phyloP scores from a whole-genome alignment of 2,329 filamentous ascomycete species.

The Colletotrichum limetticola region DNA sequence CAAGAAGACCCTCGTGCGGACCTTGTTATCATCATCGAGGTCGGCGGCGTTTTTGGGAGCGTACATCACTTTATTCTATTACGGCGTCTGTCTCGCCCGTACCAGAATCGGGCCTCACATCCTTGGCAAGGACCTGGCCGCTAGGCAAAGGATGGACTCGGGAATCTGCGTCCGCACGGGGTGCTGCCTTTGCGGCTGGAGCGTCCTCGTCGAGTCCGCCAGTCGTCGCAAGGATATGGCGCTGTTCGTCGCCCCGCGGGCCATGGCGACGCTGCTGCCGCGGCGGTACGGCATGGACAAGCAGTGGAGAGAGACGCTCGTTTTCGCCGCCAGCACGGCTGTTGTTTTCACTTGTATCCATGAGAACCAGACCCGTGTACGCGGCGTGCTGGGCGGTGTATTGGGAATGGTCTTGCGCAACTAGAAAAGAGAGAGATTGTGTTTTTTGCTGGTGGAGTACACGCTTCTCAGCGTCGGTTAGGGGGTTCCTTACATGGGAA shows the following conservation, averaged over 20 bases:
- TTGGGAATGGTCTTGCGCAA: constrained; percentile 60
- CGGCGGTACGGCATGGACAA: constrained; percentile 71
- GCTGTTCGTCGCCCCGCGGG: constrained; percentile 83
- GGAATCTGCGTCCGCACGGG: constrained; percentile 78
- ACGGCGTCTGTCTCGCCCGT: constrained; percentile 82
- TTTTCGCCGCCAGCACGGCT: constrained; percentile 75
- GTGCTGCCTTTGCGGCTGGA: constrained; percentile 83
- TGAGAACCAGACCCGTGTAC: constrained; percentile 71
- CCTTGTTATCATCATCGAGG: constrained; percentile 69
- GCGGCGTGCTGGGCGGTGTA: constrained; percentile 75
- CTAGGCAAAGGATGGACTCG: constrained; percentile 64
- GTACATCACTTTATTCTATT: constrained; percentile 86
- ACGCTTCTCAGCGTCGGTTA: background rate
- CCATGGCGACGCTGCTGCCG: constrained; percentile 79
- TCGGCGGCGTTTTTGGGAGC: constrained; percentile 82
- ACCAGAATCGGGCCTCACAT: constrained; percentile 78
- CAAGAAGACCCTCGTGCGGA: constrained; percentile 55
- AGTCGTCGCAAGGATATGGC: constrained; percentile 78
- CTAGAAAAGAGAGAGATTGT: constrained; percentile 35
- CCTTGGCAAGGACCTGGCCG: constrained; percentile 61
- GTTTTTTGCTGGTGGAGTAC: background rate
- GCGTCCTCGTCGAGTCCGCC: constrained; percentile 77
- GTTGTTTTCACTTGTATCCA: constrained; percentile 75
- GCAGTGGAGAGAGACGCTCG: constrained; percentile 74
- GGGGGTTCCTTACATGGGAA: background rate